Base-by-base conservation (phyloP, 805 yeast genomes). In the Cyberlindnera euphorbiae region DNA sequence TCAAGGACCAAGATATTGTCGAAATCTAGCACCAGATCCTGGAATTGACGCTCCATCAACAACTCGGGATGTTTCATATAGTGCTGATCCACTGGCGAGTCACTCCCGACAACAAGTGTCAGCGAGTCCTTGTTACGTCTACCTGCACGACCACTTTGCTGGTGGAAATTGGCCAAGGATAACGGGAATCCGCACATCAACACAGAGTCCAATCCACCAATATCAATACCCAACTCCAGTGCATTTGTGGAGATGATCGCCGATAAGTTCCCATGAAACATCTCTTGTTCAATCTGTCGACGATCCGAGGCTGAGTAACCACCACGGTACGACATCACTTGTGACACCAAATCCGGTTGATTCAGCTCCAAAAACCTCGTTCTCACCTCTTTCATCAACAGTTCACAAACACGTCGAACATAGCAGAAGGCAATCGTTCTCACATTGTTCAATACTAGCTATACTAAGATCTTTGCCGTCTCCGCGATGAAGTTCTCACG, bases 71-170 rank as follows among this genome's bases (percentile, higher is more conserved):
- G 76, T 7, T 70, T 67, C 62, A 85, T 77, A 54, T 82, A 90
- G 54, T 82, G 79, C 50, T 87, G 95, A 58, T 90, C 96, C 2
- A 87, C 76, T 0, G 97, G 95, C 12, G 80, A 78, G 17, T 78
- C 75, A 25, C 93, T 82, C 1, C 89, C 93, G 10, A 93, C 85
- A 35, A 83, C 77, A 4, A 93, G 63, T 0, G 96, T 90, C 53
- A 93, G 60, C 4, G 96, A 86, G 32, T 93, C 97, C 36, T 74
- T 73, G 35, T 73, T 75, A 46, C 96, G 77, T 56, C 99, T 70
- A 13, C 99, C 99, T 0, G 96, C 97, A 53, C 99, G 71, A 25
- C 99, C 99, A 64, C 93, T 82, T 54, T 93, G 98, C 60, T 93
- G 99, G 49, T 89, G 86, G 54, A 93, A 75, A 43, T 87, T 87